A percentile compares a stretch with the other conserved stretches of the same genome.
These are phyloP conservation scores for Phaeosphaeriaceae sp. DNA, from an alignment of 2,329 filamentous ascomycete species.

Conservation along the genomic window DNA sequence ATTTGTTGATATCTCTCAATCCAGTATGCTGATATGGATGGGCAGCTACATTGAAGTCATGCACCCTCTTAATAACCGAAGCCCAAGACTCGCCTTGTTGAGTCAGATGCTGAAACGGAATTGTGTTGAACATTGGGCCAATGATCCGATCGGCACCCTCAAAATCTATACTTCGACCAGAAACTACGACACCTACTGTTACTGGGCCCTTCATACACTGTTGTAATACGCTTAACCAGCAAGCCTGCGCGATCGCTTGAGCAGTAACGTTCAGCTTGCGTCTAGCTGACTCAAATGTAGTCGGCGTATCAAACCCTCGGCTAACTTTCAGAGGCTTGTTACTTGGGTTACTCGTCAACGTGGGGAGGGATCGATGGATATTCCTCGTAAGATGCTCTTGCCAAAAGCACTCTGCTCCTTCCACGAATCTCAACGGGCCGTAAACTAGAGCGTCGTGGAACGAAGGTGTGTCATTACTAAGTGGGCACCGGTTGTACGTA, in stretches of 20 bases:
- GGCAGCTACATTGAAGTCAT: conserved; percentile 71
- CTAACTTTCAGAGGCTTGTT: conserved; percentile 28
- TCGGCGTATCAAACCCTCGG: conserved; percentile 53
- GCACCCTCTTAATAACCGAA: conserved; percentile 67
- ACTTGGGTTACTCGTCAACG: conserved; percentile 23
- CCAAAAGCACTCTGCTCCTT: conserved; percentile 72
- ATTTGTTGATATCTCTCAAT: conserved; percentile 80
- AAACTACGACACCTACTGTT: conserved; percentile 76
- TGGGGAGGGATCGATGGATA: conserved; percentile 36
- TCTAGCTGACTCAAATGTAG: conserved; percentile 56
- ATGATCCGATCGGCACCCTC: conserved; percentile 70
- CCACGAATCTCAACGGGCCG: conserved; percentile 66
- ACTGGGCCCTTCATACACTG: conserved; percentile 55
- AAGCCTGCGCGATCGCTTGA: conserved; percentile 78
- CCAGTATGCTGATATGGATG: conserved; percentile 80
- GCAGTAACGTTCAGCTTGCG: conserved; percentile 72
- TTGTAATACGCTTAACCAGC: conserved; percentile 71
- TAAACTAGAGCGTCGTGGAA: conserved; percentile 73
- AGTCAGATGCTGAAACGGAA: conserved; percentile 70
- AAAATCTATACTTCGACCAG: conserved; percentile 75
- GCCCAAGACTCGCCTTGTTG: conserved; percentile 61
- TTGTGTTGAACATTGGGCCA: conserved; percentile 88
- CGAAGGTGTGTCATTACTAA: conserved; percentile 50
- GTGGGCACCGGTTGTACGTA: conserved; percentile 54
- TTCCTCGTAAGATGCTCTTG: conserved; percentile 57